Conservation (phyloP, 345 rosid genomes). For the Draba incana region DNA sequence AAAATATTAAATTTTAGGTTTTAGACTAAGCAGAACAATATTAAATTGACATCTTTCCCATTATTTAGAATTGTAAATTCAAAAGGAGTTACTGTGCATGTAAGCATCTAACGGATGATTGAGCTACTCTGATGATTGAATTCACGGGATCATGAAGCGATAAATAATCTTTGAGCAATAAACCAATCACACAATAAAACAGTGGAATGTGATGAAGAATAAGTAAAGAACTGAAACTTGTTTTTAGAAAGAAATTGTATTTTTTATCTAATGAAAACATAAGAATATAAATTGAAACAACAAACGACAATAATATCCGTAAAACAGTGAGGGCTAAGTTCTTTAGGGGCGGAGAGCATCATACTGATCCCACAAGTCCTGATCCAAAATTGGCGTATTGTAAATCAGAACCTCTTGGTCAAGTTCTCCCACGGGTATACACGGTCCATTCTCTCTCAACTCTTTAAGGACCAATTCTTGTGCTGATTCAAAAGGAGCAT, state of each 20-base stretch:
- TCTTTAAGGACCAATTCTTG: background rate
- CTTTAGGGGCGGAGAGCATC: slow-evolving; percentile 1
- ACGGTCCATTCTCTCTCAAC: background rate
- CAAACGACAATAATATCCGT: no score
- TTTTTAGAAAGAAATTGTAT: no score
- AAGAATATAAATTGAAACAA: no score
- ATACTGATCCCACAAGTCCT: background rate
- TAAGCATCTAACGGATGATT: background rate
- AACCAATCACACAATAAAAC: no score
- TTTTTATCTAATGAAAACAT: no score
- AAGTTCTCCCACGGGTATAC: background rate
- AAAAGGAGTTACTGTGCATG: background rate
- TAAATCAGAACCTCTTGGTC: background rate
- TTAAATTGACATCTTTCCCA: background rate
- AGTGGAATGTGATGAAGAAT: no score
- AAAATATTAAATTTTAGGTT: background rate
- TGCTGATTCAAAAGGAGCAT: no score
- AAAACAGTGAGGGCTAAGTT: background rate
- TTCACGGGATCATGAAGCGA: no score
- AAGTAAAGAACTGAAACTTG: no score
- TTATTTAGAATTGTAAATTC: background rate
- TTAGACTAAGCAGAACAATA: no score
- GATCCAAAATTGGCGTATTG: background rate
- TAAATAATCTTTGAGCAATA: no score
- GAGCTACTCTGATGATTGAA: background rate